Evolutionary conservation across 257 asterid species (phyloP), one percentile per base, ranked within the genome.

Genomic region (Primulina huaijiensis): DNA sequence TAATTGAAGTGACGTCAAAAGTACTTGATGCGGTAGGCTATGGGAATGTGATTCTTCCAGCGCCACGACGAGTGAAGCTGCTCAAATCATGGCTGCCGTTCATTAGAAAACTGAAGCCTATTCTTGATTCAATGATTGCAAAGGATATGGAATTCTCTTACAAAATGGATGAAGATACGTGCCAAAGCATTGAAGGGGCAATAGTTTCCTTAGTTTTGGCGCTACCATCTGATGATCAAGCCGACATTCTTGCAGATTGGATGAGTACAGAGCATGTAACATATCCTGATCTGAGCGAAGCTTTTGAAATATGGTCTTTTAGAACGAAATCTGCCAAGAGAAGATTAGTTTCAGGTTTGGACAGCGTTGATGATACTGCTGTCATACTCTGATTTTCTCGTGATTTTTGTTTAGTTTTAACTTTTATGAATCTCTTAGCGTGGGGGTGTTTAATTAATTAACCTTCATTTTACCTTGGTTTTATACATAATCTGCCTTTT

Each of bases 231-330:
- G 80, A 86, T 37, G 93, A 88, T 70, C 96, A 90, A 72, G 97
- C 94, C 4, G 89, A 84, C 6, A 84, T 90, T 66, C 84, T 88
- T 34, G 78, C 81, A 16, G 94, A 88, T 69, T 90, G 97, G 97
- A 86, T 90, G 85, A 79, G 37, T 21, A 76, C 70, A 0, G 87
- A 81, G 73, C 86, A 82, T 69, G 79, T 80, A 16, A 74, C 56
- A 69, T 90, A 85, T 76, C 97, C 97, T 2, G 96, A 90, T 65
- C 78, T 90, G 64, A 90, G 92, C 30, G 97, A 90, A 80, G 96
- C 96, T 30, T 88, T 90, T 62, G 97, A 88, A 84, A 76, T 90
- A 14, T 88, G 96, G 96, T 90, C 94, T 80, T 90, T 82, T 74
- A 76, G 96, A 74, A 83, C 92, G 6, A 90, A 88, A 76, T 85